A percentile compares a stretch with the other conserved stretches of the same genome.
These are phyloP conservation scores for Leishmania braziliensis DNA, from an alignment of 208 protist species.

Conservation along the genomic window DNA sequence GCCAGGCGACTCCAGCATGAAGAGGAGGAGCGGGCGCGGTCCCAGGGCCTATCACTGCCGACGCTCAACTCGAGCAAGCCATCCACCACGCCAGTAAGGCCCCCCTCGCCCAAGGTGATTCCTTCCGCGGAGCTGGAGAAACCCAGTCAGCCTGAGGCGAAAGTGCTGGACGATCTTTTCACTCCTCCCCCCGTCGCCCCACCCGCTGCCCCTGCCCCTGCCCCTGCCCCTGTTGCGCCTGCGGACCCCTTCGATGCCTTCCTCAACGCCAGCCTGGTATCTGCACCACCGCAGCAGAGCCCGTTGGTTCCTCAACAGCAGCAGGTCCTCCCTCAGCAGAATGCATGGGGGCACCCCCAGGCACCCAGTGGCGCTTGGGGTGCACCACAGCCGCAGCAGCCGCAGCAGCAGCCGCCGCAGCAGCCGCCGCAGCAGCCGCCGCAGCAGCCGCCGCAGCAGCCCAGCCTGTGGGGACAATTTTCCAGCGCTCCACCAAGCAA, in stretches of 20 bases:
- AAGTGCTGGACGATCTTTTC: constrained; percentile 81
- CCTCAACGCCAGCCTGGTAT: constrained; percentile 30
- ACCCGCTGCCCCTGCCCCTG: not conserved
- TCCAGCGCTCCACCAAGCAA: constrained; percentile 11
- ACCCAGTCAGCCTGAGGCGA: constrained; percentile 34
- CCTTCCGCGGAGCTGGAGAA: constrained; percentile 24
- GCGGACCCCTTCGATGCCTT: constrained; percentile 71
- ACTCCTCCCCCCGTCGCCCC: constrained; percentile 32
- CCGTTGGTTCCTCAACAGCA: constrained; percentile 15
- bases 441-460: not conserved
- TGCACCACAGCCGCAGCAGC: constrained; percentile 1
- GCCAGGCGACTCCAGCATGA: constrained; percentile 80
- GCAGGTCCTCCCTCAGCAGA: constrained; percentile 7
- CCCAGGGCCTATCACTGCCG: constrained; percentile 35
- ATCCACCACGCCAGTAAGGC: constrained; percentile 1
- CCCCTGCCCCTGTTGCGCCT: constrained; percentile 13
- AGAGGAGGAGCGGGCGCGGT: constrained; percentile 59
- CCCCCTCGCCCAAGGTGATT: not conserved
- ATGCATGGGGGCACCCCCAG: constrained; percentile 38
- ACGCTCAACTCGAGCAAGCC: constrained; percentile 38
- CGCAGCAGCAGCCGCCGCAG: not conserved
- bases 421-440: no score
- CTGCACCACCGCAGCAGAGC: constrained; percentile 9
- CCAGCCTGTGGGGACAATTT: constrained; percentile 22
- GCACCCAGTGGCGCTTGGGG: constrained; percentile 18